Base-by-base conservation (phyloP, 495 filamentous ascomycete species). In the Lichina pygmaea region DNA sequence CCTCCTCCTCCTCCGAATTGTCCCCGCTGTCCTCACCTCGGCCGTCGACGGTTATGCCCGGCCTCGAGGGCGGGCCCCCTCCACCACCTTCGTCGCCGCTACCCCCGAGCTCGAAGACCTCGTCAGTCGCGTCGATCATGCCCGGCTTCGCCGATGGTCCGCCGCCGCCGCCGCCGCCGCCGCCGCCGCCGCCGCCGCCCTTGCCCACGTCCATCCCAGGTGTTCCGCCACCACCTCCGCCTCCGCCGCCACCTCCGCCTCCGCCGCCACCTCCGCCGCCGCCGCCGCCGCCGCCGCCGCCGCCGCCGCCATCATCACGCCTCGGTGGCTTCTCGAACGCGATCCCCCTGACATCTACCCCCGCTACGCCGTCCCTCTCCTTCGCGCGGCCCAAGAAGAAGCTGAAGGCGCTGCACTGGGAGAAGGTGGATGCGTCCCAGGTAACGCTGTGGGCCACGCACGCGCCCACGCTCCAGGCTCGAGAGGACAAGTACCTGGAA, bases 391-490 rank as follows among this genome's bases (percentile, higher is more conserved):
- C 91, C 33, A 95, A 93, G 70, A 94, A 91, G 75, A 97, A 95
- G 62, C 80, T 97, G 54, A 97, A 97, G 71, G 86, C 89, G 34
- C 70, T 97, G 49, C 89, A 97, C 64, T 97, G 89, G 89, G 89
- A 97, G 56, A 97, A 97, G 62, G 80, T 97, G 36, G 89, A 97
- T 59, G 68, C 83, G 44, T 81, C 84, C 12, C 77, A 92, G 56
- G 82, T 86, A 36, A 95, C 89, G 34, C 82, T 95, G 49, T 97
- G 91, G 91, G 89, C 89, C 37, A 63, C 72, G 12, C 82, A 93
- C 57, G 73, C 80, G 30, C 77, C 79, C 9, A 89, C 81, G 7
- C 65, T 68, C 11, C 73, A 86, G 55, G 79, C 74, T 49, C 82
- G 83, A 55, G 91, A 97, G 64, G 78, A 91, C 55, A 92, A 94